These are phyloP conservation scores for Circinella minor DNA, from an alignment of 371 early-diverging fungal species.

Conservation along the genomic window DNA sequence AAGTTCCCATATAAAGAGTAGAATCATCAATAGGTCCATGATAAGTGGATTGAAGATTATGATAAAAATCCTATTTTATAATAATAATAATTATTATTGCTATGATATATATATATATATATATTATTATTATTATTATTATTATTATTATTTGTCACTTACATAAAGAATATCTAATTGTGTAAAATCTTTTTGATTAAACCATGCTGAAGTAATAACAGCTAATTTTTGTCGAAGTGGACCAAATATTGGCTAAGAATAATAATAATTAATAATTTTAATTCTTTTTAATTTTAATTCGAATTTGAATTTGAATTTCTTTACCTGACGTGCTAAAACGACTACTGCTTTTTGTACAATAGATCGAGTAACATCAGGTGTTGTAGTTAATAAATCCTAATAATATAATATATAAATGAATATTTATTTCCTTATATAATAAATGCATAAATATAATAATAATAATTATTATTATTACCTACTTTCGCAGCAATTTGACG, in stretches of 20 bases:
- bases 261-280: background rate
- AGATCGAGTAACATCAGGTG: constrained; percentile 79
- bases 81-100: too few relatives aligned
- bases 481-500: constrained; percentile 76
- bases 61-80: constrained; percentile 62
- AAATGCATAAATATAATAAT: too few relatives aligned
- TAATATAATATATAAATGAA: background rate
- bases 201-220: constrained; percentile 80
- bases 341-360: constrained; percentile 87
- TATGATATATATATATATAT: background rate
- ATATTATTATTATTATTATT: too few relatives aligned
- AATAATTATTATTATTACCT: constrained; percentile 9
- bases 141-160: constrained; percentile 15
- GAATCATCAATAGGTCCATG: constrained; percentile 70
- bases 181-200: constrained; percentile 81
- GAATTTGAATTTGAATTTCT: background rate
- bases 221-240: constrained; percentile 76
- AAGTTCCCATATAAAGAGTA: constrained; percentile 74
- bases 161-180: constrained; percentile 76
- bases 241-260: constrained; percentile 74
- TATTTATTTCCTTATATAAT: constrained; percentile 16
- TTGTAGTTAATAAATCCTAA: constrained; percentile 69
- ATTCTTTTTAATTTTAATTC: background rate
- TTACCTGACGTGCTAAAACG: constrained; percentile 72
- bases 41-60: constrained; percentile 60